Base-by-base conservation (phyloP, 106 monocot species). In the Narthecium ossifragum region DNA sequence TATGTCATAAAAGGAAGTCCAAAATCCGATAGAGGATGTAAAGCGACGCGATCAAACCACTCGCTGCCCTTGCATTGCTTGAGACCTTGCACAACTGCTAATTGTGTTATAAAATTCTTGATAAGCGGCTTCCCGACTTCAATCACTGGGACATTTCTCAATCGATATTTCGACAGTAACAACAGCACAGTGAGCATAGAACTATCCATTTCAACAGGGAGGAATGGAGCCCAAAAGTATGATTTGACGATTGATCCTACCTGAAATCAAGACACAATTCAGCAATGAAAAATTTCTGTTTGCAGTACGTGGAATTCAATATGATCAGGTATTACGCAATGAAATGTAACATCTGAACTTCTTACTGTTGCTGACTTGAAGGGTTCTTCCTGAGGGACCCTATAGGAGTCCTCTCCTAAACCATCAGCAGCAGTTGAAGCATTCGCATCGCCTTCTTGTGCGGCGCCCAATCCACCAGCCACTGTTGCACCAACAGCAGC, bases 1-100 rank as follows among this genome's bases (percentile, higher is more conserved):
- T 62, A 53, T 41, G 90, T 69, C 90, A 84, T 87, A 53, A 87
- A 96, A 26, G 96, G 96, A 74, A 96, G 90, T 36, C 96, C 96
- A 34, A 96, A 78, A 69, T 90, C 83, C 41, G 81, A 66, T 34
- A 96, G 75, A 17, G 78, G 70, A 25, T 67, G 66, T 18, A 80
- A 52, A 49, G 90, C 74, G 39, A 96, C 87, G 65, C 74, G 81
- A 53, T 86, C 90, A 70, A 90, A 96, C 96, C 96, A 96, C 53
- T 90, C 96, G 58, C 81, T 81, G 51, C 86, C 86, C 45, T 74
- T 72, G 60, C 96, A 96, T 57, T 80, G 69, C 52, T 71, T 53
- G 4, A 96, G 86, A 26, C 90, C 86, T 70, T 78, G 72, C 14
- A 96, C 62, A 68, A 96, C 69, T 21, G 90, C 96, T 36, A 86